Conservation (phyloP, 2,329 filamentous ascomycete species). For the Colletotrichum liaoningense region DNA sequence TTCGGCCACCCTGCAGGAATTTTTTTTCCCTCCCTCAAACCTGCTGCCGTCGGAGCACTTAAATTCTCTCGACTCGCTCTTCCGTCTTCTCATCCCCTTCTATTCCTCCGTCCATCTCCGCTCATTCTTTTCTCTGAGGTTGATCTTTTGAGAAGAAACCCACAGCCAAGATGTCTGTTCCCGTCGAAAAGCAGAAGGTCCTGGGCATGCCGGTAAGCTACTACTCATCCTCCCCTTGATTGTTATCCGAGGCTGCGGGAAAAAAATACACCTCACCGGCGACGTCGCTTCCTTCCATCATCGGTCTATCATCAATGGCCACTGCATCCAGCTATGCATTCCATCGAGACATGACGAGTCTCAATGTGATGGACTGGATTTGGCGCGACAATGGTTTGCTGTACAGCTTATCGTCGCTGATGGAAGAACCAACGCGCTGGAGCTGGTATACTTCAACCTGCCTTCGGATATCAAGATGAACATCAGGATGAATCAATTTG, state of each 20-base stretch:
- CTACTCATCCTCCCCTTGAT: constrained; percentile 20
- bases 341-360: not conserved
- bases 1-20: constrained; percentile 55
- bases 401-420: constrained; percentile 12
- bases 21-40: constrained; percentile 63
- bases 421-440: not conserved
- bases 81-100: constrained; percentile 55
- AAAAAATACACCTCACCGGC: constrained; percentile 43
- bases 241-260: constrained; percentile 37
- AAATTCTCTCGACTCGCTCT: constrained; percentile 42
- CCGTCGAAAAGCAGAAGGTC: constrained; percentile 64
- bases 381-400: constrained; percentile 8
- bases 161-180: constrained; percentile 64
- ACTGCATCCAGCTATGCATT: constrained; percentile 19
- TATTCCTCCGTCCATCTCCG: constrained; percentile 64
- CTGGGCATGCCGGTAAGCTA: constrained; percentile 76
- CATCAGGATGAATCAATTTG: not conserved
- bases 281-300: constrained; percentile 37
- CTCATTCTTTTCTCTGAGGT: constrained; percentile 68
- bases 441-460: not conserved
- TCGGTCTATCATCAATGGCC: not conserved
- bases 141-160: constrained; percentile 55
- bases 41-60: constrained; percentile 53
- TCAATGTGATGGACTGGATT: not conserved
- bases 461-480: not conserved